A percentile compares a stretch with the other conserved stretches of the same genome.
Evolutionary conservation across 441 rosid species (phyloP).

Genomic region (Eutrema salsugineum): DNA sequence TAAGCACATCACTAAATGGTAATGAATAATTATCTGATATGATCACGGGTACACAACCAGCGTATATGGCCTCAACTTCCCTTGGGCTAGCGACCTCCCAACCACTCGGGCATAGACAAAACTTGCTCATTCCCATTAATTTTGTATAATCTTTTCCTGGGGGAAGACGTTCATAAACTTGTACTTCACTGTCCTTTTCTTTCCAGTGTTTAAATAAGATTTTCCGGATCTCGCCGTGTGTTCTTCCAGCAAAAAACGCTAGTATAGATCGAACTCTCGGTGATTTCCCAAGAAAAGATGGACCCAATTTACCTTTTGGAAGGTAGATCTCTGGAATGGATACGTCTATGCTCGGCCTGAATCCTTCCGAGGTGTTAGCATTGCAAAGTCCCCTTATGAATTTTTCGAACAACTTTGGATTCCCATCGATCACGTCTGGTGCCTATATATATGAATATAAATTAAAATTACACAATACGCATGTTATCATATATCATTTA

Average conservation of each 20-base stretch:
- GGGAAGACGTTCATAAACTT: constrained; percentile 32
- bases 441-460: constrained; percentile 21
- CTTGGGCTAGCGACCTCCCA: constrained; percentile 38
- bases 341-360: constrained; percentile 31
- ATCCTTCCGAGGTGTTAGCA: constrained; percentile 42
- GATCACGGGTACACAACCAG: constrained; percentile 36
- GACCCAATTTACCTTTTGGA: constrained; percentile 33
- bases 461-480: neutral
- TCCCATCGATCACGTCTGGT: constrained; percentile 34
- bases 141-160: constrained; percentile 21
- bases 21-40: constrained; percentile 31
- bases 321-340: constrained; percentile 41
- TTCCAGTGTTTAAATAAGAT: constrained; percentile 31
- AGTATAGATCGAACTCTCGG: constrained; percentile 23
- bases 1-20: constrained; percentile 33
- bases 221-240: constrained; percentile 25
- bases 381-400: constrained; percentile 42
- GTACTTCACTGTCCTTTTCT: constrained; percentile 23
- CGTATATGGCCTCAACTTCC: constrained; percentile 33
- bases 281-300: constrained; percentile 27
- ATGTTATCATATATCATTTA: neutral
- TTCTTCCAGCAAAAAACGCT: constrained; percentile 31
- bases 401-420: constrained; percentile 30
- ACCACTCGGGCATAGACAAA: constrained; percentile 36
- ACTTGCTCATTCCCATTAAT: constrained; percentile 28